Evolutionary conservation across 23 red algal species (phyloP).

Genomic region (Gracilaria gracilis): DNA sequence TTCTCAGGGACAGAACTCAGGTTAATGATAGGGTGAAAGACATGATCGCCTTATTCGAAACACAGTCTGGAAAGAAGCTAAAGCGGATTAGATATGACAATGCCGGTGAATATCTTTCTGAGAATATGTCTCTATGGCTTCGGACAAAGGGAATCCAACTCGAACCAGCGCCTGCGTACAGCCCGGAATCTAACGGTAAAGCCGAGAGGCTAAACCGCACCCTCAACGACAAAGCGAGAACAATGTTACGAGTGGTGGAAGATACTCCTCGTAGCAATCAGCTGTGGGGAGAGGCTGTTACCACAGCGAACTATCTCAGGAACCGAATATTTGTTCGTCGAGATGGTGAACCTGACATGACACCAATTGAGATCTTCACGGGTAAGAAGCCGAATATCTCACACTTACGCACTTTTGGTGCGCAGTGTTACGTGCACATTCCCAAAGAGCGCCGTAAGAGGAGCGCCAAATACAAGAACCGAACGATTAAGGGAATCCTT

Average conservation of each 20-base stretch:
- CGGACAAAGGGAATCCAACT: too few species aligned
- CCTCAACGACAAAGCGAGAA: neutral
- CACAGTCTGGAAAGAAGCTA: neutral
- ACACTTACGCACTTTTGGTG: neutral
- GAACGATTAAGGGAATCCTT: neutral
- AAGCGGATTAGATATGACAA: neutral
- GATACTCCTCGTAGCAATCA: too few species aligned
- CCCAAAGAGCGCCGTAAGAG: neutral
- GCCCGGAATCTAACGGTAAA: constrained; percentile 4
- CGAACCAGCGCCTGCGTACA: neutral
- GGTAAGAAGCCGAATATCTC: neutral
- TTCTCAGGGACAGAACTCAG: neutral
- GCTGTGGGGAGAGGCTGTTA: too few species aligned
- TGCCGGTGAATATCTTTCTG: neutral
- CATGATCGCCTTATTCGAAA: neutral
- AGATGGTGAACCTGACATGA: neutral
- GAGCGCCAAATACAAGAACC: neutral
- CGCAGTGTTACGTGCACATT: neutral
- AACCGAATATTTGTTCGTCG: neutral
- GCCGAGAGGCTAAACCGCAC: neutral
- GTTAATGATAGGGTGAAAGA: neutral
- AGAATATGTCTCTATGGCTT: neutral
- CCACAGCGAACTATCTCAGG: neutral
- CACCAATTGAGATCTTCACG: neutral
- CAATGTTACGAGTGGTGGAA: too few species aligned